Evolutionary conservation across 164 flowering plant species (phyloP).

Genomic region (Brasenia schreberi): DNA sequence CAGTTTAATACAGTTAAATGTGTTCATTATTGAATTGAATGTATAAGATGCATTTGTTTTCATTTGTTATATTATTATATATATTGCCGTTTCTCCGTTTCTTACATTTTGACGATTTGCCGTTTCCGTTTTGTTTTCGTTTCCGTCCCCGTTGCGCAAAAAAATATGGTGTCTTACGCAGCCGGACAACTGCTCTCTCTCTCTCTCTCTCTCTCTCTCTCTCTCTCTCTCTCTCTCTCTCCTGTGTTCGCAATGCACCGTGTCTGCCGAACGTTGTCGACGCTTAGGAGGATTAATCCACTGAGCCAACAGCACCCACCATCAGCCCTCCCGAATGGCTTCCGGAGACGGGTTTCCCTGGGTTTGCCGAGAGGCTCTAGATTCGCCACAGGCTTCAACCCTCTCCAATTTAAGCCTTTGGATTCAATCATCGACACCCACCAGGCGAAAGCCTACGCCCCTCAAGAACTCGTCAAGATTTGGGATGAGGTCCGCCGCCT

Average conservation of each 20-base stretch:
- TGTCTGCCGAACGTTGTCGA: background rate
- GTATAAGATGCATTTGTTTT: no score
- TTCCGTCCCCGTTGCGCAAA: no score
- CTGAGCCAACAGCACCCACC: background rate
- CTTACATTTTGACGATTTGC: no score
- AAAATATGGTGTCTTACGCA: no score
- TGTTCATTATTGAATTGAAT: no score
- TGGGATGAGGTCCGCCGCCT: constrained; percentile 73
- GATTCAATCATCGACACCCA: constrained; percentile 69
- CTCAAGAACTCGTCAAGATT: constrained; percentile 51
- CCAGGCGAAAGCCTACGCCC: constrained; percentile 41
- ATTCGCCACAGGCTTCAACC: constrained; percentile 72
- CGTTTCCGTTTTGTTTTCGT: no score
- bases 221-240: background rate
- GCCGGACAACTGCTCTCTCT: no score
- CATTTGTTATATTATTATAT: no score
- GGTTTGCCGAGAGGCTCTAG: constrained; percentile 41
- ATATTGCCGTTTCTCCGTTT: no score
- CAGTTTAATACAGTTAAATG: no score
- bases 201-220: no score
- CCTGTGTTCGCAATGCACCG: background rate
- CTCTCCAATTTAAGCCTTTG: constrained; percentile 66
- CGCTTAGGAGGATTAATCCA: background rate
- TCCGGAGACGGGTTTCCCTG: constrained; percentile 49
- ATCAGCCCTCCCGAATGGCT: constrained; percentile 27